phyloP scores from a whole-genome alignment of 2,329 filamentous ascomycete species.

The Aspergillus udagawae region DNA sequence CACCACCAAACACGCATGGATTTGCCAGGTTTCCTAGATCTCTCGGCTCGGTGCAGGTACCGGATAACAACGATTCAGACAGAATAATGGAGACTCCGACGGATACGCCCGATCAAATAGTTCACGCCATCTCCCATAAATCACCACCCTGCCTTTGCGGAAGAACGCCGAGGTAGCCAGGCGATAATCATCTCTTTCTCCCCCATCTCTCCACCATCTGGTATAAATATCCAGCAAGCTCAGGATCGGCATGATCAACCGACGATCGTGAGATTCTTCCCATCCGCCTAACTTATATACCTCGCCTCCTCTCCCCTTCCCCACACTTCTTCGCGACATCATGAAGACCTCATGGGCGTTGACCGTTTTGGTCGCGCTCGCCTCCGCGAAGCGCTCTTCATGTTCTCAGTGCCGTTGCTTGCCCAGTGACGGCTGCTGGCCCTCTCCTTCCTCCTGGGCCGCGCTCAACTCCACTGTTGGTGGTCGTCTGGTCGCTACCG shows the following conservation, averaged over 20 bases:
- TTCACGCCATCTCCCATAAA: not conserved
- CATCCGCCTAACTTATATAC: not conserved
- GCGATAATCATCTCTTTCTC: not conserved
- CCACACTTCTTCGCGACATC: constrained; percentile 3
- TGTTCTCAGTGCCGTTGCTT: constrained; percentile 19
- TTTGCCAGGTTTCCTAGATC: too few relatives aligned
- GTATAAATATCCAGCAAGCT: not conserved
- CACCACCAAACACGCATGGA: not conserved
- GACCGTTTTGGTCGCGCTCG: constrained; percentile 9
- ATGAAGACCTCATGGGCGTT: constrained; percentile 24
- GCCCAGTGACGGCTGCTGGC: constrained; percentile 39
- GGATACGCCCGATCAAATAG: not conserved
- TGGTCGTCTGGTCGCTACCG: constrained; percentile 36
- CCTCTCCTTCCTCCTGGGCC: constrained; percentile 28
- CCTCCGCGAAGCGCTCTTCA: constrained; percentile 7
- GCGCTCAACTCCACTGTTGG: constrained; percentile 35
- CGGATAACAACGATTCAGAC: too few relatives aligned
- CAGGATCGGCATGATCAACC: constrained; percentile 6
- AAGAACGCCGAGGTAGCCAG: not conserved
- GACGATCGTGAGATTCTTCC: not conserved
- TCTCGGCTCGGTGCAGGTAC: not conserved
- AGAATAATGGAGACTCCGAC: too few relatives aligned
- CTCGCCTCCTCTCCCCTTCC: constrained; percentile 1
- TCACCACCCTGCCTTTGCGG: not conserved
- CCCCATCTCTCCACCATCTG: not conserved